A percentile compares a stretch with the other conserved stretches of the same genome.
These are phyloP conservation scores for Chrysosporium keratinophilum DNA, from an alignment of 2,329 filamentous ascomycete genomes.

Conservation along the genomic window DNA sequence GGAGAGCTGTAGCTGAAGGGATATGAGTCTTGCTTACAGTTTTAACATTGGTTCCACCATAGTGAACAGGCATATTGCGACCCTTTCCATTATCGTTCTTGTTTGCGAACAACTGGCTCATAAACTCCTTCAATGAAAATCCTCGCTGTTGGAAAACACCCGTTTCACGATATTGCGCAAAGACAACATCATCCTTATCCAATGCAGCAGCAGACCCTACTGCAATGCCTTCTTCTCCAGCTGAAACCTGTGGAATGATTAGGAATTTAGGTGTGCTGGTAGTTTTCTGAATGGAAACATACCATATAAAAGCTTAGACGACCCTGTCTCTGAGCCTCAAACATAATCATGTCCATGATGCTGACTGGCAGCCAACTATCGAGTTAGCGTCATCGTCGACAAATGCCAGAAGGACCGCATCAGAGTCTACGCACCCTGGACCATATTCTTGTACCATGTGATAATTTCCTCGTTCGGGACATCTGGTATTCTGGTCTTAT, in stretches of 20 bases:
- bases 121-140: conserved; percentile 78
- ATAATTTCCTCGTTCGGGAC: conserved; percentile 54
- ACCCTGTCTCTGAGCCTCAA: conserved; percentile 93
- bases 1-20: not conserved
- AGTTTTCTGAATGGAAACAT: conserved; percentile 1
- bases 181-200: conserved; percentile 75
- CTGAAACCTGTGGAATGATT: conserved; percentile 49
- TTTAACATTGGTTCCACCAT: conserved; percentile 72
- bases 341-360: conserved; percentile 97
- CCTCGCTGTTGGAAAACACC: conserved; percentile 85
- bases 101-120: conserved; percentile 91
- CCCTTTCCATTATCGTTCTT: conserved; percentile 67
- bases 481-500: conserved; percentile 57
- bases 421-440: conserved; percentile 37
- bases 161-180: conserved; percentile 88
- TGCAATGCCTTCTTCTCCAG: conserved; percentile 87
- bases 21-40: conserved; percentile 45
- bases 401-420: not conserved
- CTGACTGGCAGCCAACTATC: conserved; percentile 40
- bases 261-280: not conserved
- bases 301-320: conserved; percentile 96
- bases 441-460: conserved; percentile 54
- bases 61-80: conserved; percentile 96
- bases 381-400: not conserved
- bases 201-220: conserved; percentile 80